phyloP scores from a whole-genome alignment of 2,329 filamentous ascomycete genomes.

The Lachnum nothofagi region DNA sequence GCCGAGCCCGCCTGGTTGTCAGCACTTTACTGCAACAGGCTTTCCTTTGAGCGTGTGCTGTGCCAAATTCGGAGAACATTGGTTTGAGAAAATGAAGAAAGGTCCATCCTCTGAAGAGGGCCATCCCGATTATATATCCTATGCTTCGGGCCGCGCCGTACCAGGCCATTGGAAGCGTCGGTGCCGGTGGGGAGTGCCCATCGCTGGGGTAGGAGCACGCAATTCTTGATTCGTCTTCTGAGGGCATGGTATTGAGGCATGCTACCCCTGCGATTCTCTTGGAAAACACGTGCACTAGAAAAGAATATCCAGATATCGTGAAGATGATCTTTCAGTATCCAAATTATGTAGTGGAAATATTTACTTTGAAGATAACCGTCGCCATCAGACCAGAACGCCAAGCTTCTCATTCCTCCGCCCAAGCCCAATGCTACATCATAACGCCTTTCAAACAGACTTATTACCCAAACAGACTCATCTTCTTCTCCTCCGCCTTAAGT shows the following conservation, averaged over 20 bases:
- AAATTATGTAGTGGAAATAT: no score
- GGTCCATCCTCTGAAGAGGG: no score
- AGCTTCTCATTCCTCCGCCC: neutral
- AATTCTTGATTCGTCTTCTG: neutral
- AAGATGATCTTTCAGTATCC: no score
- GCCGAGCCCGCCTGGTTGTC: no score
- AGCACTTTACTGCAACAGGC: no score
- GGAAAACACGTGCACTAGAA: neutral
- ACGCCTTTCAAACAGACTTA: neutral
- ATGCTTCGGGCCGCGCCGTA: neutral
- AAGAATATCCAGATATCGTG: neutral
- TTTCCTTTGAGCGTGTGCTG: no score
- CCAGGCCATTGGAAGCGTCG: neutral
- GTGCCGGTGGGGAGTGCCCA: neutral
- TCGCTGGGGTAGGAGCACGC: neutral
- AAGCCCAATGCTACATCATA: neutral
- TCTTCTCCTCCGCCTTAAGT: constrained; percentile 22
- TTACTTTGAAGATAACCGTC: no score
- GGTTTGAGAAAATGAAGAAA: no score
- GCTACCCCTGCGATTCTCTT: no score
- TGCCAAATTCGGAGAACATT: no score
- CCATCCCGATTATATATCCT: neutral
- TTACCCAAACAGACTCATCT: neutral
- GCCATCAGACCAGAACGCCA: no score
- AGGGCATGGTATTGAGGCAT: no score